Conservation (phyloP, 78 protist species). For the Emiliania huxleyi region DNA sequence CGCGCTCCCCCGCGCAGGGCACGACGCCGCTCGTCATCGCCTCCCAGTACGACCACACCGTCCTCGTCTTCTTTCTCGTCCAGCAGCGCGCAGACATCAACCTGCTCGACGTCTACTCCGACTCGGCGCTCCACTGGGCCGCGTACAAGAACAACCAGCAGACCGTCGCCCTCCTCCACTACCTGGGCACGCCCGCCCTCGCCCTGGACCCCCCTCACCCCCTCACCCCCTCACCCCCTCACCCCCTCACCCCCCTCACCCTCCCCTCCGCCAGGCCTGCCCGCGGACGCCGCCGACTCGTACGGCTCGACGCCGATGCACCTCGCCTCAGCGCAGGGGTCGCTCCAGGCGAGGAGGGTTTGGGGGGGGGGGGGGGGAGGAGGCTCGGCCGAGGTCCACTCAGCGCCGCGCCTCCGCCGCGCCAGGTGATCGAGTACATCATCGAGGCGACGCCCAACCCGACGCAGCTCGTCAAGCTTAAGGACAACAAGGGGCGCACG, state of each 20-base stretch:
- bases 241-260: too few species aligned
- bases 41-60: constrained; percentile 17
- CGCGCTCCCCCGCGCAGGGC: too few species aligned
- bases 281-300: not conserved
- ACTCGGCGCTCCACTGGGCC: constrained; percentile 28
- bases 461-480: not conserved
- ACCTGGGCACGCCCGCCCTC: not conserved
- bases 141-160: not conserved
- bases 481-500: constrained; percentile 22
- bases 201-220: not conserved
- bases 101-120: not conserved
- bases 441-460: not conserved
- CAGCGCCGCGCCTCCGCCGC: not conserved
- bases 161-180: not conserved
- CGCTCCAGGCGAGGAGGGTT: too few species aligned
- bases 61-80: not conserved
- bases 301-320: constrained; percentile 12
- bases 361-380: too few species aligned
- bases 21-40: not conserved
- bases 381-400: too few species aligned
- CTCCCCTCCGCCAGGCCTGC: too few species aligned
- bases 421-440: not conserved
- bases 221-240: too few species aligned
- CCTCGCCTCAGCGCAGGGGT: not conserved
- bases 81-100: not conserved